phyloP scores from a whole-genome alignment of 2,329 filamentous ascomycete genomes.

The Botrytis byssoidea region DNA sequence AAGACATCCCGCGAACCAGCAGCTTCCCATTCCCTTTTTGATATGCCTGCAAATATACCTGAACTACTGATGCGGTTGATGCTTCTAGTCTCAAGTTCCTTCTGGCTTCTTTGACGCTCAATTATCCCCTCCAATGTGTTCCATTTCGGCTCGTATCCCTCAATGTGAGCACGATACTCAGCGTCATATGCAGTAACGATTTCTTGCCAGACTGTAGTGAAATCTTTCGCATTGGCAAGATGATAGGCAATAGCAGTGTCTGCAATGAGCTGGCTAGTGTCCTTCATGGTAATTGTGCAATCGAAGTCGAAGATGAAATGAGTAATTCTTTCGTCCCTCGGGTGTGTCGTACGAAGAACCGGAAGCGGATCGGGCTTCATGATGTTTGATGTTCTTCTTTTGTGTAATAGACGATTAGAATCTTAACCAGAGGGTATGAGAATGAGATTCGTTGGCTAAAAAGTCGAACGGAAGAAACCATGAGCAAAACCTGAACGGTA shows the following conservation, averaged over 20 bases:
- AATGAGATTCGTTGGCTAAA: background rate
- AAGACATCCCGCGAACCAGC: constrained; percentile 26
- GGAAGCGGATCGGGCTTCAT: background rate
- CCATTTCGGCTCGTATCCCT: constrained; percentile 4
- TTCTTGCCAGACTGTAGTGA: constrained; percentile 18
- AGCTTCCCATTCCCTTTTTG: constrained; percentile 22
- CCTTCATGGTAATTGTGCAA: constrained; percentile 37
- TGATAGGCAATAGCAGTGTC: constrained; percentile 26
- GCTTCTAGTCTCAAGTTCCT: constrained; percentile 32
- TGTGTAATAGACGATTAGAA: background rate
- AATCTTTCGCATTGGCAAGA: constrained; percentile 17
- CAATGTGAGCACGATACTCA: background rate
- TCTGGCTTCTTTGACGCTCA: constrained; percentile 26
- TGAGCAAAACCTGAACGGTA: background rate
- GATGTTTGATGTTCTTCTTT: background rate
- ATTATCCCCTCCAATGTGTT: constrained; percentile 29
- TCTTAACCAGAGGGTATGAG: background rate
- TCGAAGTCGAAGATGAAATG: constrained; percentile 38
- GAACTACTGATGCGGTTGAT: constrained; percentile 32
- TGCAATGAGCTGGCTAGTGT: constrained; percentile 33
- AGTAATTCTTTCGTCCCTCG: background rate
- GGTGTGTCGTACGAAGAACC: background rate
- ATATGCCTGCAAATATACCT: constrained; percentile 33
- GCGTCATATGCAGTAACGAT: background rate
- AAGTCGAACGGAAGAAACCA: background rate